phyloP scores from a whole-genome alignment of 495 filamentous ascomycete species.

The Elasticomyces elasticus region DNA sequence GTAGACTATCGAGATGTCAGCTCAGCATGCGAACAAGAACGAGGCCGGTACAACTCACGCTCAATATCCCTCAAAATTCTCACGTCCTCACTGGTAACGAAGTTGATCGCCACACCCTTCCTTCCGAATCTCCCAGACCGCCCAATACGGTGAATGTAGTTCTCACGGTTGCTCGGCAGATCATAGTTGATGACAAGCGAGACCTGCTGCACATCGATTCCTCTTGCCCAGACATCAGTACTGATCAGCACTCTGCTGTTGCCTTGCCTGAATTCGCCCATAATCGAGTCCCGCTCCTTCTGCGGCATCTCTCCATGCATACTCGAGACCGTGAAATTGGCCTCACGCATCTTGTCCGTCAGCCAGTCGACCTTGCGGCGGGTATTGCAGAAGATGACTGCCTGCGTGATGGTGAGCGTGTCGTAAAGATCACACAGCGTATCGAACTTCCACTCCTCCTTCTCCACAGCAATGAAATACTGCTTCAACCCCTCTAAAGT shows the following conservation, averaged over 20 bases:
- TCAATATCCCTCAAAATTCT: constrained; percentile 97
- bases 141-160: constrained; percentile 98
- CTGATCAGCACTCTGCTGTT: constrained; percentile 96
- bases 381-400: constrained; percentile 99
- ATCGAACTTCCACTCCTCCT: constrained; percentile 99
- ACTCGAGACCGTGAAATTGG: constrained; percentile 93
- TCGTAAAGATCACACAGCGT: constrained; percentile 99
- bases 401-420: constrained; percentile 96
- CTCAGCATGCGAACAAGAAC: background rate
- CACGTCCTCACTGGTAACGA: constrained; percentile 95
- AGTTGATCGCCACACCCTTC: constrained; percentile 99
- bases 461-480: constrained; percentile 98
- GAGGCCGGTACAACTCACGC: constrained; percentile 37
- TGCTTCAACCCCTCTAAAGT: constrained; percentile 98
- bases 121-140: constrained; percentile 90
- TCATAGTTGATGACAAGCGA: constrained; percentile 99
- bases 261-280: constrained; percentile 97
- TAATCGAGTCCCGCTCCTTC: constrained; percentile 93
- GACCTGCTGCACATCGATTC: constrained; percentile 99
- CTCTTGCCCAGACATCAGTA: constrained; percentile 92
- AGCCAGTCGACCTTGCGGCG: constrained; percentile 99
- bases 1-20: constrained; percentile 53
- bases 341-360: constrained; percentile 95
- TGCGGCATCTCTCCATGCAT: constrained; percentile 99
- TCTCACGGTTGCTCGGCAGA: constrained; percentile 95